Conservation (phyloP, 805 yeast genomes). For the Candida mattraensis region DNA sequence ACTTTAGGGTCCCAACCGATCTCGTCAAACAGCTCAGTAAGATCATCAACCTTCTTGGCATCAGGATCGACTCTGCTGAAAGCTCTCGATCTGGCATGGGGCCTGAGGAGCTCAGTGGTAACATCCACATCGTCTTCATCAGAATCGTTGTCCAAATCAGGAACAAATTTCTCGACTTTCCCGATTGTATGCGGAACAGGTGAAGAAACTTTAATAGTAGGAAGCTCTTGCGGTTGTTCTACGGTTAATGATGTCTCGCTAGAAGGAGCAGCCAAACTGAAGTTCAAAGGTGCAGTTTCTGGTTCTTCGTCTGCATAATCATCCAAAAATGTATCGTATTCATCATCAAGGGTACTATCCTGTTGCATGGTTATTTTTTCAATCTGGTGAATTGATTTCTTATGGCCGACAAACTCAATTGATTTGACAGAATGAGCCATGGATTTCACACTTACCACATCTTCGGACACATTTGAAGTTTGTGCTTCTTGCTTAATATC, state of each 20-base stretch:
- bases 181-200: slow-evolving; percentile 1
- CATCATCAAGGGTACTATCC: slow-evolving; percentile 27
- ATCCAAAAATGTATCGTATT: slow-evolving; percentile 28
- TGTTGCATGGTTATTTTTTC: slow-evolving; percentile 18
- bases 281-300: slow-evolving; percentile 26
- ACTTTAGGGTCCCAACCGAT: slow-evolving; percentile 66
- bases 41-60: slow-evolving; percentile 31
- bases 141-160: slow-evolving; percentile 1
- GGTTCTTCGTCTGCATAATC: slow-evolving; percentile 29
- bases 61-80: slow-evolving; percentile 29
- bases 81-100: slow-evolving; percentile 32
- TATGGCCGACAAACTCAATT: slow-evolving; percentile 35
- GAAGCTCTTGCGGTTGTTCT: slow-evolving; percentile 15
- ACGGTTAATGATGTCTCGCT: slow-evolving; percentile 2
- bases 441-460: too few species aligned
- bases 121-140: slow-evolving; percentile 6
- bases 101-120: slow-evolving; percentile 10
- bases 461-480: too few species aligned
- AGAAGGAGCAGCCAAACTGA: slow-evolving; percentile 11
- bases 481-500: too few species aligned
- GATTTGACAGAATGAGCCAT: too few species aligned
- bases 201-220: slow-evolving; percentile 3
- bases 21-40: slow-evolving; percentile 72
- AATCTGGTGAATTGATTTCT: slow-evolving; percentile 27
- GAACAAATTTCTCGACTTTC: slow-evolving; percentile 4